Conservation (phyloP, 1,284 basidiomycete species). For the Chiua sp. region DNA sequence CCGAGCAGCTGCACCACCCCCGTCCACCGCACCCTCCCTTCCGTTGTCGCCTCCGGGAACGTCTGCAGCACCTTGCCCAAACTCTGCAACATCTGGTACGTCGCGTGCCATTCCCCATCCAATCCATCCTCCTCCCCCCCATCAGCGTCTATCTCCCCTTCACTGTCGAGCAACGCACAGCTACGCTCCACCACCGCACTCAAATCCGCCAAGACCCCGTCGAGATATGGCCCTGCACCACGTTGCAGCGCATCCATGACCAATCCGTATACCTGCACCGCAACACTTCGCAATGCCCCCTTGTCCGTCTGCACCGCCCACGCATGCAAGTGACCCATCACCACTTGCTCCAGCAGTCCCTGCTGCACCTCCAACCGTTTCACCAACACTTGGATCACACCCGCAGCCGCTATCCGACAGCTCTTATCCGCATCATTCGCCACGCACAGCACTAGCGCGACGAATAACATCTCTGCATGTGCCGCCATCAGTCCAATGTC, state of each 20-base stretch:
- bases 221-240: slow-evolving; percentile 54
- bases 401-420: slow-evolving; percentile 88
- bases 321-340: slow-evolving; percentile 76
- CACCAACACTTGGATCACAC: slow-evolving; percentile 82
- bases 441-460: slow-evolving; percentile 90
- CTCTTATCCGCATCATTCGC: slow-evolving; percentile 93
- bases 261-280: slow-evolving; percentile 84
- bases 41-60: slow-evolving; percentile 50
- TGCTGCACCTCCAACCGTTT: slow-evolving; percentile 64
- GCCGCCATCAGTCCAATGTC: slow-evolving; percentile 77
- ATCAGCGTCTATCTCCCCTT: slow-evolving; percentile 52
- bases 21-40: slow-evolving; percentile 62
- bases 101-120: slow-evolving; percentile 80
- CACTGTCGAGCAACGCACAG: slow-evolving; percentile 42
- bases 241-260: slow-evolving; percentile 69
- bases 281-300: slow-evolving; percentile 69
- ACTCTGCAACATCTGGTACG: slow-evolving; percentile 82
- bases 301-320: slow-evolving; percentile 80
- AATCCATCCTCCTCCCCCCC: slow-evolving; percentile 35
- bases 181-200: slow-evolving; percentile 55
- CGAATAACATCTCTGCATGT: slow-evolving; percentile 90
- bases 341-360: slow-evolving; percentile 30
- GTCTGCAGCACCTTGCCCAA: slow-evolving; percentile 69
- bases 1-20: slow-evolving; percentile 72
- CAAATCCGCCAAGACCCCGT: slow-evolving; percentile 65